Percentiles rank a stretch among this genome's conserved stretches.
Evolutionary conservation across 192 early-diverging fungal species (phyloP).

Genomic region (Chytriomyces confervae): DNA sequence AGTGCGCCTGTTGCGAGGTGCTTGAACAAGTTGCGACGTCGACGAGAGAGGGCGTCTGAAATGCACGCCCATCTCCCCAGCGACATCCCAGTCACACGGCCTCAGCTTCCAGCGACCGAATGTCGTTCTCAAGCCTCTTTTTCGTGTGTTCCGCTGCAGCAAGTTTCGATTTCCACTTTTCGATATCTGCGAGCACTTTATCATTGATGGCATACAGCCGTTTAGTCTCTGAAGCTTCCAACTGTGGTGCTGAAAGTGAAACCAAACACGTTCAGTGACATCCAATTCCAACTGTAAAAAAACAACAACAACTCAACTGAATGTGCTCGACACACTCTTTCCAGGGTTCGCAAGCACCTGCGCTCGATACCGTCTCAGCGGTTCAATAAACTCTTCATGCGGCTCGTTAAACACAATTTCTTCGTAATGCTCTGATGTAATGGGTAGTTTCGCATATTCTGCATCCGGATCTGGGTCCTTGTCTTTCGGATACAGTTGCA

Average conservation of each 20-base stretch:
- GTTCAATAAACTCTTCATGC: conserved; percentile 72
- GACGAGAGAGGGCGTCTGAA: too few species aligned
- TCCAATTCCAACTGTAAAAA: background rate
- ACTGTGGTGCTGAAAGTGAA: conserved; percentile 44
- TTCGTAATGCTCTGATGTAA: conserved; percentile 79
- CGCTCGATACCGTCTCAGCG: conserved; percentile 60
- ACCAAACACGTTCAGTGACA: too few species aligned
- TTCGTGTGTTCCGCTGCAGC: conserved; percentile 26
- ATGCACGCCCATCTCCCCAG: too few species aligned
- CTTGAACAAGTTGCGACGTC: too few species aligned
- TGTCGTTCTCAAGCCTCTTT: conserved; percentile 27
- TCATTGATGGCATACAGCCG: conserved; percentile 64
- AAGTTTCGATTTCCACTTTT: conserved; percentile 45
- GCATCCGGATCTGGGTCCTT: conserved; percentile 56
- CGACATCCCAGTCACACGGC: too few species aligned
- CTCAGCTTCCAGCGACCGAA: conserved; percentile 9
- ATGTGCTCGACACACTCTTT: background rate
- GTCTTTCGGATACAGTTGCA: conserved; percentile 90
- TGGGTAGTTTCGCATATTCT: conserved; percentile 61
- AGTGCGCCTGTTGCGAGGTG: too few species aligned
- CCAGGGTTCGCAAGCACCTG: conserved; percentile 45
- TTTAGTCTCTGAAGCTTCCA: conserved; percentile 74
- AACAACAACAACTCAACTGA: conserved; percentile 1
- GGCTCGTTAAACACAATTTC: conserved; percentile 87
- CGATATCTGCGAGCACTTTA: conserved; percentile 62